Conservation (phyloP, 78 protist species). For the Fonticula alba region DNA sequence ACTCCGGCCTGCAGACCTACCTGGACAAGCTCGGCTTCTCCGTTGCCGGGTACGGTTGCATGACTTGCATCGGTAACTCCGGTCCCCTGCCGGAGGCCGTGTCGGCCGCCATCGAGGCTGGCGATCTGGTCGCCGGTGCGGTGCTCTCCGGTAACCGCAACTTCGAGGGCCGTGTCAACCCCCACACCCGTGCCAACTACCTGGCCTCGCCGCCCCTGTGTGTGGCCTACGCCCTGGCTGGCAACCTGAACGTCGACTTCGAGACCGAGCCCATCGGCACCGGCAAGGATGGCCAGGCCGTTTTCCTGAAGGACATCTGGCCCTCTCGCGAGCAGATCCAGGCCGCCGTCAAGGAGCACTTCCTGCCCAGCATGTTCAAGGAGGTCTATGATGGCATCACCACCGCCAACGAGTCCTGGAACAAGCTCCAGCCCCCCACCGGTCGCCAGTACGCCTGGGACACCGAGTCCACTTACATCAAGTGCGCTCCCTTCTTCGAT, state of each 20-base stretch:
- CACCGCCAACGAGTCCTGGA: constrained; percentile 57
- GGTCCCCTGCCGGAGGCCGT: constrained; percentile 44
- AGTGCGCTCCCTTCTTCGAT: constrained; percentile 61
- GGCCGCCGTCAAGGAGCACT: constrained; percentile 15
- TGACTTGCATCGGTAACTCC: constrained; percentile 64
- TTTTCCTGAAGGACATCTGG: constrained; percentile 69
- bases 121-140: constrained; percentile 45
- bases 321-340: constrained; percentile 49
- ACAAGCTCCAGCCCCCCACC: constrained; percentile 35
- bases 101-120: constrained; percentile 36
- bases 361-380: constrained; percentile 41
- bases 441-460: constrained; percentile 60
- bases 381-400: constrained; percentile 33
- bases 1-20: constrained; percentile 32
- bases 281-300: constrained; percentile 27
- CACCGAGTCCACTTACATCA: constrained; percentile 54
- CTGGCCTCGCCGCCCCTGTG: constrained; percentile 72
- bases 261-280: constrained; percentile 38
- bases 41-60: constrained; percentile 66
- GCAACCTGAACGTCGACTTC: constrained; percentile 53
- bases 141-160: constrained; percentile 79
- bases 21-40: constrained; percentile 48
- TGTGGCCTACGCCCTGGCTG: constrained; percentile 73
- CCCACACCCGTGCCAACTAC: constrained; percentile 53
- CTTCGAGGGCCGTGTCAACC: constrained; percentile 68